Percentiles rank a stretch among this genome's conserved stretches.
Evolutionary conservation across 1,139 yeast genomes (phyloP).

Genomic region (Candida dubliniensis): DNA sequence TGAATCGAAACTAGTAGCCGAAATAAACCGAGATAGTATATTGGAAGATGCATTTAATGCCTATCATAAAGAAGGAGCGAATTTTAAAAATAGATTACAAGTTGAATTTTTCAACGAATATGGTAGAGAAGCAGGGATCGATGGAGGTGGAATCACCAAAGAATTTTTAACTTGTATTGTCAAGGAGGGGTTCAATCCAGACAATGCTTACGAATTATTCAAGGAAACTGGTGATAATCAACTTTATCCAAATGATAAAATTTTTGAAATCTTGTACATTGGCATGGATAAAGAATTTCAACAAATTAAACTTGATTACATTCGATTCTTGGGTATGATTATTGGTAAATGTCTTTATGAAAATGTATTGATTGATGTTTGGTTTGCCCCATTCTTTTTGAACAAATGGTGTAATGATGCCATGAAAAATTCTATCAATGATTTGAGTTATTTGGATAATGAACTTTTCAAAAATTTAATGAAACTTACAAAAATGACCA

Average conservation of each 20-base stretch:
- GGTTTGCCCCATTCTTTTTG: slow-evolving; percentile 85
- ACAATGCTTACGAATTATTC: slow-evolving; percentile 40
- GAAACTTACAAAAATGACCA: slow-evolving; percentile 57
- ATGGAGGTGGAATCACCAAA: slow-evolving; percentile 96
- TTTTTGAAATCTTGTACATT: slow-evolving; percentile 33
- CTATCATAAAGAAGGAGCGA: slow-evolving; percentile 43
- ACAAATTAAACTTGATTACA: slow-evolving; percentile 35
- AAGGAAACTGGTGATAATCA: slow-evolving; percentile 53
- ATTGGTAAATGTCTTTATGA: slow-evolving; percentile 92
- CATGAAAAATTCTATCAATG: slow-evolving; percentile 69
- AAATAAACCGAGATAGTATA: slow-evolving; percentile 65
- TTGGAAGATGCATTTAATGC: slow-evolving; percentile 72
- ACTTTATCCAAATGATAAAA: slow-evolving; percentile 72
- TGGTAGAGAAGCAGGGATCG: slow-evolving; percentile 82
- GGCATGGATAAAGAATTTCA: slow-evolving; percentile 30
- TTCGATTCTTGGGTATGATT: slow-evolving; percentile 72
- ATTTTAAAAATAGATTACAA: slow-evolving; percentile 58
- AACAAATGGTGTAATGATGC: slow-evolving; percentile 58
- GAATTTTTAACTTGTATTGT: slow-evolving; percentile 80
- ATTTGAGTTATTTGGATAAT: slow-evolving; percentile 67
- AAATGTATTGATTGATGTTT: slow-evolving; percentile 74
- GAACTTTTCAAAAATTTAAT: slow-evolving; percentile 66
- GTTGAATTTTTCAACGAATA: slow-evolving; percentile 71
- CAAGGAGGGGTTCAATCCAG: slow-evolving; percentile 60
- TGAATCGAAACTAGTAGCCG: slow-evolving; percentile 38